A percentile compares a stretch with the other conserved stretches of the same genome.
phyloP scores from a whole-genome alignment of 2,329 filamentous ascomycete genomes.

The Aureobasidium uvarum region DNA sequence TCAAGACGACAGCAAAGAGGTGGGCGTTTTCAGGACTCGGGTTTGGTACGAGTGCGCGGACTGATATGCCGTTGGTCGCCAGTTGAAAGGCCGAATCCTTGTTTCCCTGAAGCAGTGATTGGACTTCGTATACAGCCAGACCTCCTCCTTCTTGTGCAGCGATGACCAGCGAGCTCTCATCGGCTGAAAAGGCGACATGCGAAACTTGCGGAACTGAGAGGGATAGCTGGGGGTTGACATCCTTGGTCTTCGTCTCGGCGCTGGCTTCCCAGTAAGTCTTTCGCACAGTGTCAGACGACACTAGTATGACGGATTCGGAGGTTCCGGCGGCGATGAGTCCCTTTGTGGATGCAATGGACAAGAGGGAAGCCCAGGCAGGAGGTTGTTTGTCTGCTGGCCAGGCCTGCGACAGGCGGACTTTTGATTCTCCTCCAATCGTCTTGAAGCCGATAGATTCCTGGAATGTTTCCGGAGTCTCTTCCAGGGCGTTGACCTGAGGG shows the following conservation, averaged over 20 bases:
- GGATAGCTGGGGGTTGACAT: constrained; percentile 70
- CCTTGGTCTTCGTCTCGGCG: constrained; percentile 61
- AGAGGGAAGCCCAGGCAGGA: constrained; percentile 72
- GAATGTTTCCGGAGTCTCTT: constrained; percentile 72
- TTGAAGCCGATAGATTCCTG: constrained; percentile 84
- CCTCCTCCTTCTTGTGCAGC: constrained; percentile 79
- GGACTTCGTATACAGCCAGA: constrained; percentile 76
- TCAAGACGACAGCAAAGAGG: constrained; percentile 76
- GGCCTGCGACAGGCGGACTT: constrained; percentile 71
- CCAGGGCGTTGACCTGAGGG: constrained; percentile 53
- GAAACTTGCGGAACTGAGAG: constrained; percentile 75
- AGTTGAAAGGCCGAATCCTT: constrained; percentile 72
- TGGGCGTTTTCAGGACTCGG: constrained; percentile 70
- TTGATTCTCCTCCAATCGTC: constrained; percentile 74
- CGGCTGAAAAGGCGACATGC: constrained; percentile 86
- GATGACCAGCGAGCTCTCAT: constrained; percentile 79
- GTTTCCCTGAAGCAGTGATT: constrained; percentile 63
- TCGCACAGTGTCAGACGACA: constrained; percentile 73
- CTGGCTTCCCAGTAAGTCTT: constrained; percentile 60
- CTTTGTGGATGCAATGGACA: constrained; percentile 75
- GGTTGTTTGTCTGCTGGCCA: constrained; percentile 72
- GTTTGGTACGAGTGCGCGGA: constrained; percentile 77
- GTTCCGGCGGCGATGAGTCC: constrained; percentile 85
- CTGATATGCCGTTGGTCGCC: constrained; percentile 67
- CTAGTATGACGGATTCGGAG: constrained; percentile 73